A percentile compares a stretch with the other conserved stretches of the same genome.
phyloP scores from a whole-genome alignment of 805 yeast genomes.

The Candida wancherniae region DNA sequence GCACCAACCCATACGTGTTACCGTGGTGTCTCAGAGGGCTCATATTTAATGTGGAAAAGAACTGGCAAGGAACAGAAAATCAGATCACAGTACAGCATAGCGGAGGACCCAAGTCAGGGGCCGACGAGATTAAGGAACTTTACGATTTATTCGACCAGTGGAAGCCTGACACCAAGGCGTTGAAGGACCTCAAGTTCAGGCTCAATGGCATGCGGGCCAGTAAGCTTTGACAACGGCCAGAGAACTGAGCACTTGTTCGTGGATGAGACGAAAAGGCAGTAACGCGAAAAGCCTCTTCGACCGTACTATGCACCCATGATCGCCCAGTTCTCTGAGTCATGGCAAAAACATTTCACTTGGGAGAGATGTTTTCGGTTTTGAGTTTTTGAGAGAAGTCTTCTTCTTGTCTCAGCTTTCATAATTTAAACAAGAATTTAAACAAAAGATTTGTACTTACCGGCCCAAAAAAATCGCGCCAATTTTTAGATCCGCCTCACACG shows the following conservation, averaged over 20 bases:
- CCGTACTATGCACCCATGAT: too few species aligned
- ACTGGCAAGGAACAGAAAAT: conserved; percentile 43
- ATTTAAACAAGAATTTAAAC: too few species aligned
- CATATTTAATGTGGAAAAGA: conserved; percentile 49
- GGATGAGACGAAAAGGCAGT: neutral
- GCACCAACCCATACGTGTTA: conserved; percentile 74
- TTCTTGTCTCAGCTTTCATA: too few species aligned
- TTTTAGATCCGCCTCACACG: too few species aligned
- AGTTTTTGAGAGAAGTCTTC: too few species aligned
- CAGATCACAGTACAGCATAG: conserved; percentile 21
- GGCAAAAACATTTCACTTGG: too few species aligned
- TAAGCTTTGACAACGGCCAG: conserved; percentile 23
- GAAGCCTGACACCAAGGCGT: conserved; percentile 79
- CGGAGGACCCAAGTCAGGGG: conserved; percentile 22
- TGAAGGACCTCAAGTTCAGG: conserved; percentile 81
- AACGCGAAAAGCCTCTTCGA: neutral
- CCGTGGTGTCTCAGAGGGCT: conserved; percentile 94
- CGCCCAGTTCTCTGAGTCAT: too few species aligned
- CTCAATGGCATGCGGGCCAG: conserved; percentile 50
- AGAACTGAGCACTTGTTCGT: conserved; percentile 4
- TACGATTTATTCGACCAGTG: conserved; percentile 74
- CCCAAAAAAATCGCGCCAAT: too few species aligned
- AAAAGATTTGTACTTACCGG: too few species aligned
- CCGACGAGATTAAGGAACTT: conserved; percentile 55
- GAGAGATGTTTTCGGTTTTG: too few species aligned